These are phyloP conservation scores for Lodderomyces pseudojiufengensis DNA, from an alignment of 1,139 yeast species.

Conservation along the genomic window DNA sequence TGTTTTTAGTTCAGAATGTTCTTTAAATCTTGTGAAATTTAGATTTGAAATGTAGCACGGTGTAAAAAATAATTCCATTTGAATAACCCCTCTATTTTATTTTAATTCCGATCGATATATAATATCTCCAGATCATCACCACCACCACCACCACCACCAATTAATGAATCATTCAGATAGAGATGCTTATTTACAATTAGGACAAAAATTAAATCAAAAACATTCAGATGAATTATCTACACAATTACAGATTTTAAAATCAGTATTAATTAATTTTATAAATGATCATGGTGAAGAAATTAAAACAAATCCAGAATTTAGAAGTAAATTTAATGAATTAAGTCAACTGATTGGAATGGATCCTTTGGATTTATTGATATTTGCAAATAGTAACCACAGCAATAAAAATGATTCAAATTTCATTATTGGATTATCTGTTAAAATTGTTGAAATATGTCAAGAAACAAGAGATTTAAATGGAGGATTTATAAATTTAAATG, in stretches of 20 bases:
- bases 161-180: conserved; percentile 19
- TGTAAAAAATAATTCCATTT: no score
- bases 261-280: conserved; percentile 62
- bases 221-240: conserved; percentile 53
- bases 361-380: conserved; percentile 55
- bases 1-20: no score
- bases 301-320: conserved; percentile 56
- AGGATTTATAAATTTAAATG: conserved; percentile 67
- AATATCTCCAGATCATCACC: no score
- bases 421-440: conserved; percentile 63
- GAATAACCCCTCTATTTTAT: no score
- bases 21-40: no score
- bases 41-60: no score
- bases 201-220: conserved; percentile 26
- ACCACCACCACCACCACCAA: no score
- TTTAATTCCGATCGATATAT: no score
- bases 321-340: conserved; percentile 69
- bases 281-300: conserved; percentile 60
- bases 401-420: conserved; percentile 43
- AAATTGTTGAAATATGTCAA: conserved; percentile 71
- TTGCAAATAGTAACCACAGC: conserved; percentile 16
- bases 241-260: conserved; percentile 58
- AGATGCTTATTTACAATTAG: conserved; percentile 28
- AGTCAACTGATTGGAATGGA: conserved; percentile 82
- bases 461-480: conserved; percentile 72